Base-by-base conservation (phyloP, 2,329 filamentous ascomycete genomes). In the Fusarium begoniae region DNA sequence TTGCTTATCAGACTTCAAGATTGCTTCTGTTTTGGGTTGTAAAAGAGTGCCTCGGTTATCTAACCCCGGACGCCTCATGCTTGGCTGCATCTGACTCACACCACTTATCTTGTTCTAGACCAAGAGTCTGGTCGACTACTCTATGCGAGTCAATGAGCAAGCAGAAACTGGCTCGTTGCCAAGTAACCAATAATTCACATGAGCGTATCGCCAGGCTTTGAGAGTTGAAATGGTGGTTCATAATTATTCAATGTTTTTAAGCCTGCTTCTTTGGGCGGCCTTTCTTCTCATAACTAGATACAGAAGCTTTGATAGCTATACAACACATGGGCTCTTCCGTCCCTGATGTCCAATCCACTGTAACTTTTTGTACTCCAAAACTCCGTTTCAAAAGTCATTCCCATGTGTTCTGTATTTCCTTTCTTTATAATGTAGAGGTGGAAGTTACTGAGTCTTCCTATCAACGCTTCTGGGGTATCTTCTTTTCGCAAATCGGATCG, bases 381-480 rank as follows among this genome's bases (percentile, higher is more conserved):
- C 65, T 58, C 63, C 66, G 57, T 69, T 71, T 65, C 61, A 72
- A 73, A 51, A 59, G 37, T 69, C 48, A 59, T 69, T 76, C 65
- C 75, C 65, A 68, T 69, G 43, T 74, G 73, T 77, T 64, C 76
- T 78, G 73, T 78, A 72, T 66, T 76, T 65, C 76, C 75, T 68
- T 69, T 74, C 73, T 73, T 78, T 70, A 63, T 71, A 76, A 73
- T 65, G 55, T 63, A 69, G 53, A 59, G 47, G 40, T 50, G 67
- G 72, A 76, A 78, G 75, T 67, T 69, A 51, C 54, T 47, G 26
- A 67, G 63, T 66, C 72, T 77, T 72, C 76, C 70, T 70, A 63
- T 77, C 71, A 77, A 78, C 76, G 76, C 76, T 78, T 77, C 72
- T 78, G 73, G 76, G 76, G 76, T 78, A 78, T 78, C 76, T 71